phyloP scores from a whole-genome alignment of 352 stramenopile species.

The Globisporangium cederbergense region DNA sequence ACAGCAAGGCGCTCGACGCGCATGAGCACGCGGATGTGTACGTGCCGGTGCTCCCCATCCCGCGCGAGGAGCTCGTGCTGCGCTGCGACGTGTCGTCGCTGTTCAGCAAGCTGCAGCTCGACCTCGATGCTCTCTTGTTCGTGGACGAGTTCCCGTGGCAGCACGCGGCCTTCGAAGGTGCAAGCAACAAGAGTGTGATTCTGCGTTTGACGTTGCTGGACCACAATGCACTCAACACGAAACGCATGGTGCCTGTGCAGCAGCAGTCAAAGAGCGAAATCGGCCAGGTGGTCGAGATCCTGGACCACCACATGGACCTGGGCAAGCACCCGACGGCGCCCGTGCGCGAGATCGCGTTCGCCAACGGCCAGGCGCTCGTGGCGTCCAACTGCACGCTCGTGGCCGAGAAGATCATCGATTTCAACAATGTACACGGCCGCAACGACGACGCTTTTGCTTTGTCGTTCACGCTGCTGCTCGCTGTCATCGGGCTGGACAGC shows the following conservation, averaged over 20 bases:
- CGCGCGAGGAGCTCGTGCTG: conserved; percentile 54
- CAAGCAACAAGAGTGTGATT: not conserved
- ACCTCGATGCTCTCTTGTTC: conserved; percentile 57
- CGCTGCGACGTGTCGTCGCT: conserved; percentile 68
- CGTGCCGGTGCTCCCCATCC: conserved; percentile 60
- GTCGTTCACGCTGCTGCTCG: conserved; percentile 71
- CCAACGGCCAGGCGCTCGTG: conserved; percentile 59
- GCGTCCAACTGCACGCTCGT: conserved; percentile 78
- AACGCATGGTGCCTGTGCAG: conserved; percentile 29
- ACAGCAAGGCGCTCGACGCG: conserved; percentile 11
- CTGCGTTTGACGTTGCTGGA: conserved; percentile 61
- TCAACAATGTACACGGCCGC: conserved; percentile 6
- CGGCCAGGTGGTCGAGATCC: conserved; percentile 58
- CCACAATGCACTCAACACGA: conserved; percentile 71
- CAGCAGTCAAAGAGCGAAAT: conserved; percentile 15
- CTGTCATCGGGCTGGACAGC: conserved; percentile 74
- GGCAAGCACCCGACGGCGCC: conserved; percentile 35
- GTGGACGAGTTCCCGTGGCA: conserved; percentile 76
- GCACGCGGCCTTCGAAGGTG: conserved; percentile 15
- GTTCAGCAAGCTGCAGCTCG: conserved; percentile 48
- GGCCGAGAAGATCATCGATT: conserved; percentile 46
- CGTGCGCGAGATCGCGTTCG: conserved; percentile 63
- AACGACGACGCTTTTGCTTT: conserved; percentile 27
- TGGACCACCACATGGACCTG: conserved; percentile 78
- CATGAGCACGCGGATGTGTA: conserved; percentile 21